Conservation (phyloP, 495 filamentous ascomycete species). For the Podospora fimiseda region DNA sequence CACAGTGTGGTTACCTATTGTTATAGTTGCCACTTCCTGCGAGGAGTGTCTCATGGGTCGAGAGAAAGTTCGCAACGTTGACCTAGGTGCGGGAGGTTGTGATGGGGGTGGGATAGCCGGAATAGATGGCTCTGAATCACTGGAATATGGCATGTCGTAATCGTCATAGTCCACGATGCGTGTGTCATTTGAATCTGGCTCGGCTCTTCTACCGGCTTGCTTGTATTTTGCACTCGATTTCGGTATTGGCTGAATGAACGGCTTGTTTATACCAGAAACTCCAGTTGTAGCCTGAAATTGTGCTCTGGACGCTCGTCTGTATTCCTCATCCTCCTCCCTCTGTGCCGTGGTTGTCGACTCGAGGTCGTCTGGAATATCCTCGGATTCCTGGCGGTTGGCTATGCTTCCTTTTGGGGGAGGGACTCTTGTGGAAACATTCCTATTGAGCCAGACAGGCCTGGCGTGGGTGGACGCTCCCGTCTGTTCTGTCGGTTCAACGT, state of each 20-base stretch:
- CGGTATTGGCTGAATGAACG: background rate
- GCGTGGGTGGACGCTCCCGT: background rate
- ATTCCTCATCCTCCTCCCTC: background rate
- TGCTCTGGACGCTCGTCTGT: background rate
- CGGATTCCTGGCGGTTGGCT: background rate
- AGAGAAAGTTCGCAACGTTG: conserved; percentile 11
- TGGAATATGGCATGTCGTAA: conserved; percentile 1
- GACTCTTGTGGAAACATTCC: background rate
- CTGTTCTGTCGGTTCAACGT: background rate
- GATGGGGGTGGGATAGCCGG: conserved; percentile 34
- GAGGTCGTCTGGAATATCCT: background rate
- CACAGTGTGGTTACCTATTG: conserved; percentile 73
- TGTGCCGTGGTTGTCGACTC: background rate
- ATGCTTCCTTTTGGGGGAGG: background rate
- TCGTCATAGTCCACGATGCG: background rate
- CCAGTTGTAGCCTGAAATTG: background rate
- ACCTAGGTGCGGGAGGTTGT: conserved; percentile 24
- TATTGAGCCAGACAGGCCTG: background rate
- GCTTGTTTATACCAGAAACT: background rate
- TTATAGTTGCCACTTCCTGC: conserved; percentile 79
- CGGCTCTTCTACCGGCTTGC: background rate
- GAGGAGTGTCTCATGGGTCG: conserved; percentile 50
- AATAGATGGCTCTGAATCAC: conserved; percentile 25
- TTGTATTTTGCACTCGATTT: background rate
- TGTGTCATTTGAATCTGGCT: background rate